Evolutionary conservation across 2,329 filamentous ascomycete genomes (phyloP).

Genomic region (Aspergillus sp.): DNA sequence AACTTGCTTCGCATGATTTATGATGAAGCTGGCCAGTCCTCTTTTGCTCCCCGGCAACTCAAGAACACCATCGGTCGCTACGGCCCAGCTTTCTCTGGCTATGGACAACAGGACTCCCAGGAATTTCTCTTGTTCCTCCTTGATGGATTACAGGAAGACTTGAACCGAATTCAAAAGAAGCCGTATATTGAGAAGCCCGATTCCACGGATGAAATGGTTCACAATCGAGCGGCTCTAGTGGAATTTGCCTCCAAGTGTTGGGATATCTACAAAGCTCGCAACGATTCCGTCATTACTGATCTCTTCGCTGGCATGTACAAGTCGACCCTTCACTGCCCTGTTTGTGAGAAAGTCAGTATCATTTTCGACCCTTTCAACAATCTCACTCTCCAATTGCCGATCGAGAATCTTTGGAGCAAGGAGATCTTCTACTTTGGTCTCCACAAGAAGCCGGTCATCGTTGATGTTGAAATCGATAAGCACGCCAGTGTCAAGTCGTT

Average conservation of each 20-base stretch:
- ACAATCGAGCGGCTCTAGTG: conserved; percentile 72
- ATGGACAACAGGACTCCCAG: conserved; percentile 94
- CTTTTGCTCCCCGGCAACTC: conserved; percentile 74
- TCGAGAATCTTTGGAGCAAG: conserved; percentile 76
- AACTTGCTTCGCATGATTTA: conserved; percentile 74
- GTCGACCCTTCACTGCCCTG: conserved; percentile 88
- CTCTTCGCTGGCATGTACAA: conserved; percentile 98
- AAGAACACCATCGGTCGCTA: conserved; percentile 77
- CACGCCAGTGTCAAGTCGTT: conserved; percentile 55
- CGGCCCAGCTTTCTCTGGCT: conserved; percentile 83
- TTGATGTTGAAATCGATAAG: conserved; percentile 72
- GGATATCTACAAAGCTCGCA: conserved; percentile 85
- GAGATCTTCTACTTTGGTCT: conserved; percentile 73
- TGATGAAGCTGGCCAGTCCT: conserved; percentile 59
- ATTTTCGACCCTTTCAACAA: conserved; percentile 98
- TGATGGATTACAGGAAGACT: conserved; percentile 89
- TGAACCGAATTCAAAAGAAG: conserved; percentile 91
- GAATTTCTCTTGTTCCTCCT: conserved; percentile 94
- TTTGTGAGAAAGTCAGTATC: conserved; percentile 91
- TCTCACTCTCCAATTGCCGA: conserved; percentile 81
- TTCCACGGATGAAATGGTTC: conserved; percentile 92
- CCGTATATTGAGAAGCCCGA: conserved; percentile 97
- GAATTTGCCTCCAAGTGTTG: conserved; percentile 85
- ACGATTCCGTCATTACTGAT: conserved; percentile 92
- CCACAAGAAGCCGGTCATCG: conserved; percentile 62